Evolutionary conservation across 148 eudicot genomes (phyloP).

Genomic region (Fagopyrum tataricum): DNA sequence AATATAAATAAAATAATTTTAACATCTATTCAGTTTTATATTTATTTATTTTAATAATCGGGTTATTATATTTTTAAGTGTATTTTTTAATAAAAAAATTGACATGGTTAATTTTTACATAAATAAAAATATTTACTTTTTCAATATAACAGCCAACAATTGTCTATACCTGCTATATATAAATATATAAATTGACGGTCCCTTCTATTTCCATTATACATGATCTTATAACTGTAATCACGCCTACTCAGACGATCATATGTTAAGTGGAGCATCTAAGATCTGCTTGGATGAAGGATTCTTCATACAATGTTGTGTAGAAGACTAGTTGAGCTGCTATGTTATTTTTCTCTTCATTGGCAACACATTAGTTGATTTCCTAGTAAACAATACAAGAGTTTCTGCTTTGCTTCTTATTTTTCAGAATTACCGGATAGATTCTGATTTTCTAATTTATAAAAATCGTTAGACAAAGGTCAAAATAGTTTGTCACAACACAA

Average conservation of each 20-base stretch:
- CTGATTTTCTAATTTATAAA: conserved; percentile 30
- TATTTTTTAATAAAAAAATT: too few relatives aligned
- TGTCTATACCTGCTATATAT: conserved; percentile 83
- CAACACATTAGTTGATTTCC: conserved; percentile 26
- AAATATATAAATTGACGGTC: conserved; percentile 87
- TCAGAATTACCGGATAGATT: conserved; percentile 32
- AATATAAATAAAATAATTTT: too few relatives aligned
- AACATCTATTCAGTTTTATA: too few relatives aligned
- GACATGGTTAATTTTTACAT: too few relatives aligned
- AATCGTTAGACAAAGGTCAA: too few relatives aligned
- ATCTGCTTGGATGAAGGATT: conserved; percentile 41
- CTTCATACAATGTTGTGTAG: conserved; percentile 19
- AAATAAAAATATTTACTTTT: too few relatives aligned
- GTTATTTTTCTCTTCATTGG: conserved; percentile 71
- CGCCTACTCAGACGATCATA: conserved; percentile 70
- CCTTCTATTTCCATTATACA: conserved; percentile 73
- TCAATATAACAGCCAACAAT: too few relatives aligned
- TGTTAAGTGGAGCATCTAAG: conserved; percentile 85
- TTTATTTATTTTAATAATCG: too few relatives aligned
- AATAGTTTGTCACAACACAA: too few relatives aligned
- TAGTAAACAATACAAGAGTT: conserved; percentile 16
- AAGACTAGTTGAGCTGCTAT: conserved; percentile 45
- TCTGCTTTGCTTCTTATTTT: conserved; percentile 22
- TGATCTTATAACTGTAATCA: conserved; percentile 56
- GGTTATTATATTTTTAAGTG: too few relatives aligned